Percentiles rank a stretch among this genome's conserved stretches.
Evolutionary conservation across 371 early-diverging fungal genomes (phyloP).

Genomic region (Mucor saturninus): DNA sequence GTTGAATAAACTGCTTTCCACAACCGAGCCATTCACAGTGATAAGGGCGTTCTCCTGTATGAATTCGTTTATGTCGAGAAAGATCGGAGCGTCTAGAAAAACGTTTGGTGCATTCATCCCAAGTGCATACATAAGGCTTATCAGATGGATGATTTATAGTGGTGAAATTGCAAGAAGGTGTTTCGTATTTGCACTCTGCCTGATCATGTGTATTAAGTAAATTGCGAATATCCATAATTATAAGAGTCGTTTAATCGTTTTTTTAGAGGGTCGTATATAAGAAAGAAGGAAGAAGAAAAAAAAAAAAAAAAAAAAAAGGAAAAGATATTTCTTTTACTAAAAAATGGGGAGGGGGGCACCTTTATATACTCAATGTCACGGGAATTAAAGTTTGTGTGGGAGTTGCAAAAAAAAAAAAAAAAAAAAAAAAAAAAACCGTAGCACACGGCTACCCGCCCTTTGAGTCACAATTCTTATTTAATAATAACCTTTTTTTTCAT

Average conservation of each 20-base stretch:
- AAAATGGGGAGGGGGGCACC: background rate
- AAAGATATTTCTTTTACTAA: background rate
- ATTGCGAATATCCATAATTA: slow-evolving; percentile 51
- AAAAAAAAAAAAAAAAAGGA: slow-evolving; percentile 13
- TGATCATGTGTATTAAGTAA: slow-evolving; percentile 42
- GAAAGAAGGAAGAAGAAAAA: slow-evolving; percentile 7
- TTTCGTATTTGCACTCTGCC: slow-evolving; percentile 8
- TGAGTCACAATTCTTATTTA: slow-evolving; percentile 15
- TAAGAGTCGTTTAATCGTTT: too few species aligned
- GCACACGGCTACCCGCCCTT: slow-evolving; percentile 13
- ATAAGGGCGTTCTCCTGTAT: slow-evolving; percentile 77
- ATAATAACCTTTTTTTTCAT: slow-evolving; percentile 5
- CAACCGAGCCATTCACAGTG: slow-evolving; percentile 68
- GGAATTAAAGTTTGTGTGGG: slow-evolving; percentile 6
- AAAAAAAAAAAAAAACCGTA: slow-evolving; percentile 13
- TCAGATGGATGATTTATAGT: slow-evolving; percentile 27
- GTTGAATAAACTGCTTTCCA: slow-evolving; percentile 79
- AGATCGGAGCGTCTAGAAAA: slow-evolving; percentile 84
- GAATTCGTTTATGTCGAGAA: slow-evolving; percentile 76
- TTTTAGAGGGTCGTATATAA: slow-evolving; percentile 17
- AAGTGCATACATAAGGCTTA: slow-evolving; percentile 70
- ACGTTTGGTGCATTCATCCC: slow-evolving; percentile 71
- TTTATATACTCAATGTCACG: slow-evolving; percentile 12
- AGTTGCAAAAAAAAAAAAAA: slow-evolving; percentile 1
- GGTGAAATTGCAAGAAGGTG: slow-evolving; percentile 15